A percentile compares a stretch with the other conserved stretches of the same genome.
These are phyloP conservation scores for Echria macrotheca DNA, from an alignment of 495 filamentous ascomycete species.

Conservation along the genomic window DNA sequence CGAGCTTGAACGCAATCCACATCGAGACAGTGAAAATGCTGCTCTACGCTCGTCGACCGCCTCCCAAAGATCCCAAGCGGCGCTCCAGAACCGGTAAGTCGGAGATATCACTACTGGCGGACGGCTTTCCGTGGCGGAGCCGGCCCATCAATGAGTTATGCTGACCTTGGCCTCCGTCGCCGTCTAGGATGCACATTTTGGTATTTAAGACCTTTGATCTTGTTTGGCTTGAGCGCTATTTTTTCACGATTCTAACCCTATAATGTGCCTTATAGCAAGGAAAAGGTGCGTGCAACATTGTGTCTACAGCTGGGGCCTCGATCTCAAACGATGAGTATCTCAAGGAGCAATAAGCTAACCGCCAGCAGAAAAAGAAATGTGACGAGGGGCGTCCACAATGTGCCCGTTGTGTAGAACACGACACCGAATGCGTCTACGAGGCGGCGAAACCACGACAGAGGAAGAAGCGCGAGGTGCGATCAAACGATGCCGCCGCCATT, in stretches of 20 bases:
- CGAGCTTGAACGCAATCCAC: too few species aligned
- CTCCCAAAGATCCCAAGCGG: constrained; percentile 55
- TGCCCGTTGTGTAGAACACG: constrained; percentile 51
- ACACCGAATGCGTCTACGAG: constrained; percentile 51
- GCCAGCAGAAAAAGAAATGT: constrained; percentile 58
- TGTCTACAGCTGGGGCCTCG: not conserved
- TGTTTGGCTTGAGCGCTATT: not conserved
- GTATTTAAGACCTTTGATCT: constrained; percentile 33
- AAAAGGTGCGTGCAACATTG: constrained; percentile 24
- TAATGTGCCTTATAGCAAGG: constrained; percentile 27
- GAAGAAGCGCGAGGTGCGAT: constrained; percentile 41
- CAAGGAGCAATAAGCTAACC: not conserved
- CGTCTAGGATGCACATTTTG: constrained; percentile 52
- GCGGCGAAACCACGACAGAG: constrained; percentile 52
- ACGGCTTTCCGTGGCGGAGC: not conserved
- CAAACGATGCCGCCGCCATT: too few species aligned
- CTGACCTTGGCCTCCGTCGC: not conserved
- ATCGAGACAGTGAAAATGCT: too few species aligned
- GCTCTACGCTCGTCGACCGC: constrained; percentile 51
- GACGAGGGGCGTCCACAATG: constrained; percentile 56
- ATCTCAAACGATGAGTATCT: too few species aligned
- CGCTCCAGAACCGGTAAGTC: constrained; percentile 57
- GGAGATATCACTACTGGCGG: not conserved
- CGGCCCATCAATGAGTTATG: not conserved
- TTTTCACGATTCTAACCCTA: not conserved